Evolutionary conservation across 2,329 filamentous ascomycete species (phyloP), one percentile per base, ranked within the genome.

Genomic region (Colletotrichum sp.): DNA sequence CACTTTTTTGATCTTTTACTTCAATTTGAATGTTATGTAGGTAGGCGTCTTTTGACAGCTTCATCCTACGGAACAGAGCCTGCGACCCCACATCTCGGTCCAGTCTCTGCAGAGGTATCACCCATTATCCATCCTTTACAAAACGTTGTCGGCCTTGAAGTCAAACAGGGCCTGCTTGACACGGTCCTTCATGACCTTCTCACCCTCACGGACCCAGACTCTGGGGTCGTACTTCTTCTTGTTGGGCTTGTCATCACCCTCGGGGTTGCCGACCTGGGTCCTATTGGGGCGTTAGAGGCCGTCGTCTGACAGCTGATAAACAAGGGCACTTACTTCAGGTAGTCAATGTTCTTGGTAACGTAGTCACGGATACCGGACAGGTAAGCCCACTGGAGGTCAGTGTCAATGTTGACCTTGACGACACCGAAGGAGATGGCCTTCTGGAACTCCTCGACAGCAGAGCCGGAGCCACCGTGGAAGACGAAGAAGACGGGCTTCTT

Each of bases 361-460:
- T 96, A 99, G 89, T 99, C 96, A 79, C 97, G 95, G 89, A 98
- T 94, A 88, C 97, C 97, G 77, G 89, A 88, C 80, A 97, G 91
- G 91, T 98, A 99, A 76, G 96, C 96, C 87, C 93, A 98, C 91
- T 98, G 96, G 88, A 98, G 92, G 85, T 99, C 97, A 66, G 97
- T 99, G 88, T 99, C 97, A 82, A 99, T 91, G 91, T 99, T 99
- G 88, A 99, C 97, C 94, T 99, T 99, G 89, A 98, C 94, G 81
- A 99, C 96, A 90, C 97, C 97, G 87, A 96, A 94, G 84, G 89
- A 88, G 87, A 98, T 98, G 84, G 96, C 96, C 81, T 95, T 92
- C 78, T 89, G 90, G 91, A 94, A 99, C 89, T 99, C 97, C 81
- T 95, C 87, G 90, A 98, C 97, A 85, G 91, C 91, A 79, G 95